Evolutionary conservation across 2,329 filamentous ascomycete genomes (phyloP).

Genomic region (Talaromyces sp.): DNA sequence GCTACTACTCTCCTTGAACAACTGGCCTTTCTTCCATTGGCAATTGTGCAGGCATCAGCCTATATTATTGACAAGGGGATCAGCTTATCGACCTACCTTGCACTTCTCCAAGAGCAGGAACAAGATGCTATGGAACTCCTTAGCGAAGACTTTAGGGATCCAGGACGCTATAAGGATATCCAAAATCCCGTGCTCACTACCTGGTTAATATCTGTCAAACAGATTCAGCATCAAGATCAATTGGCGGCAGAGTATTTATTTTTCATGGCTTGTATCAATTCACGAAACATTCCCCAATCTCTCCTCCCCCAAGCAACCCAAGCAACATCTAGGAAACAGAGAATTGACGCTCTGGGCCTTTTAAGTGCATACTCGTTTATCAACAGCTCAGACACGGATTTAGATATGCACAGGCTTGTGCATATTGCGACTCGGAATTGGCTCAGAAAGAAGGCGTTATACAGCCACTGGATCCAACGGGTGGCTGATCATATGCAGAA

Average conservation of each 20-base stretch:
- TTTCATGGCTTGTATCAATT: constrained; percentile 32
- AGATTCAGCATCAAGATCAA: constrained; percentile 19
- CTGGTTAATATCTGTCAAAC: constrained; percentile 33
- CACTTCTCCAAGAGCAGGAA: constrained; percentile 21
- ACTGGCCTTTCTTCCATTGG: constrained; percentile 23
- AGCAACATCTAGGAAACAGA: constrained; percentile 20
- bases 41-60: constrained; percentile 22
- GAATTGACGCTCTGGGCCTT: constrained; percentile 27
- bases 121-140: constrained; percentile 27
- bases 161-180: constrained; percentile 23
- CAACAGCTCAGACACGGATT: constrained; percentile 5
- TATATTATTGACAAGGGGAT: constrained; percentile 19
- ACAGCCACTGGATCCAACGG: constrained; percentile 17
- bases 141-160: constrained; percentile 31
- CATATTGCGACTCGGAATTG: constrained; percentile 32
- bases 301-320: constrained; percentile 24
- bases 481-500: constrained; percentile 19
- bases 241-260: constrained; percentile 32
- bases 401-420: constrained; percentile 28
- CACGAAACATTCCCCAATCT: constrained; percentile 28
- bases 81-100: constrained; percentile 14
- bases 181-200: constrained; percentile 33
- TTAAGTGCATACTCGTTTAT: constrained; percentile 32
- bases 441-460: constrained; percentile 22
- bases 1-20: constrained; percentile 15